phyloP scores from a whole-genome alignment of 495 filamentous ascomycete genomes.

The Neurospora sp. region DNA sequence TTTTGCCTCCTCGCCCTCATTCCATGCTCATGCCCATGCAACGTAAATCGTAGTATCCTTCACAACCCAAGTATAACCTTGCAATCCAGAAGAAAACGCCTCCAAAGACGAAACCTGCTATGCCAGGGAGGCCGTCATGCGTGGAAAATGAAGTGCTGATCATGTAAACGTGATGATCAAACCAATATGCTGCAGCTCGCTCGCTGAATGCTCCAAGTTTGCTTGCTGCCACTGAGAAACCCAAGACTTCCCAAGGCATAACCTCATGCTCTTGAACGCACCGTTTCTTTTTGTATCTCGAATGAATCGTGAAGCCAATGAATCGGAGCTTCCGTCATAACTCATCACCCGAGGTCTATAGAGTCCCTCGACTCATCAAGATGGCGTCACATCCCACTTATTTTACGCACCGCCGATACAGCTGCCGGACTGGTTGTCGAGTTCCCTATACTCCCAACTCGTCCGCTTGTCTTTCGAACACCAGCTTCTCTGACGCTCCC shows the following conservation, averaged over 20 bases:
- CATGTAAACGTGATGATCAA: not conserved
- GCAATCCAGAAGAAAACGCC: not conserved
- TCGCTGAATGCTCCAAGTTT: not conserved
- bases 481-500: conserved; percentile 45
- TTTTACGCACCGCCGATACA: conserved; percentile 28
- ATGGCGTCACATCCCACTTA: conserved; percentile 23
- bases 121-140: not conserved
- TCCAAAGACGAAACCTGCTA: not conserved
- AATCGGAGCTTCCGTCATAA: not conserved
- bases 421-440: conserved; percentile 16
- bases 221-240: not conserved
- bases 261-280: not conserved
- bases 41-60: not conserved
- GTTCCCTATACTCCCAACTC: conserved; percentile 67
- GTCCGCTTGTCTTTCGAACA: conserved; percentile 85
- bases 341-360: not conserved
- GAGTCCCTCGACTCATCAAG: not conserved
- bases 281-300: not conserved
- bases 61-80: not conserved
- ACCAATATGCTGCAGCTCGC: not conserved
- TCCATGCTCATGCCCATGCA: not conserved
- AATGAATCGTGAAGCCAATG: not conserved
- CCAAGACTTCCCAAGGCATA: not conserved
- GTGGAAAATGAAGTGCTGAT: not conserved
- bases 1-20: not conserved